phyloP scores from a whole-genome alignment of 345 rosid species.

The Leavenworthia alabamica region DNA sequence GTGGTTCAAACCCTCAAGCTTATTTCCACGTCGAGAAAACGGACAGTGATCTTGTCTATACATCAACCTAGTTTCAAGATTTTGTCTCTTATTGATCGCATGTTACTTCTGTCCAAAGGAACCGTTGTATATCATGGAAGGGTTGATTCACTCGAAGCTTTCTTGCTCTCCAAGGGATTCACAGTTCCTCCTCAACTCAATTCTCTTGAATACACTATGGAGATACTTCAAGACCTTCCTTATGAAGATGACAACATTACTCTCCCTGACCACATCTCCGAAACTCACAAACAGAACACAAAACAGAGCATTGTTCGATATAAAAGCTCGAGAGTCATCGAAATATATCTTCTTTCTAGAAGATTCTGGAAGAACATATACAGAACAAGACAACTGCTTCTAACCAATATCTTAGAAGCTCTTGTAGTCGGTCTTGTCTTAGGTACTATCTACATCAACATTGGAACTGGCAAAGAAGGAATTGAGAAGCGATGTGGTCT shows the following conservation, averaged over 20 bases:
- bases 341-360: slow-evolving; percentile 44
- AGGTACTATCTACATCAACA: slow-evolving; percentile 79
- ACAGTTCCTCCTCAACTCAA: slow-evolving; percentile 84
- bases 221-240: slow-evolving; percentile 58
- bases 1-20: slow-evolving; percentile 60
- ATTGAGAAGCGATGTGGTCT: slow-evolving; percentile 78
- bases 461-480: slow-evolving; percentile 64
- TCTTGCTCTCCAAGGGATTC: slow-evolving; percentile 53
- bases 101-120: slow-evolving; percentile 69
- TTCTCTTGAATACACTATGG: slow-evolving; percentile 84
- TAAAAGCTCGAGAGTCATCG: slow-evolving; percentile 54
- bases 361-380: slow-evolving; percentile 79
- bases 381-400: slow-evolving; percentile 75
- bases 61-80: slow-evolving; percentile 96
- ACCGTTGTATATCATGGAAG: slow-evolving; percentile 67
- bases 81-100: slow-evolving; percentile 53
- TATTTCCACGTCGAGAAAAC: slow-evolving; percentile 52
- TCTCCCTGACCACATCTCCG: not conserved
- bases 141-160: slow-evolving; percentile 44
- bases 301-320: slow-evolving; percentile 27
- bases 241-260: slow-evolving; percentile 10
- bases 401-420: slow-evolving; percentile 73
- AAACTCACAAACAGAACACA: not conserved
- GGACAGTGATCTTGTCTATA: slow-evolving; percentile 74
- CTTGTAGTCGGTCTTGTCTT: slow-evolving; percentile 83